phyloP scores from a whole-genome alignment of 371 early-diverging fungal genomes.

The Mortierella sp. region DNA sequence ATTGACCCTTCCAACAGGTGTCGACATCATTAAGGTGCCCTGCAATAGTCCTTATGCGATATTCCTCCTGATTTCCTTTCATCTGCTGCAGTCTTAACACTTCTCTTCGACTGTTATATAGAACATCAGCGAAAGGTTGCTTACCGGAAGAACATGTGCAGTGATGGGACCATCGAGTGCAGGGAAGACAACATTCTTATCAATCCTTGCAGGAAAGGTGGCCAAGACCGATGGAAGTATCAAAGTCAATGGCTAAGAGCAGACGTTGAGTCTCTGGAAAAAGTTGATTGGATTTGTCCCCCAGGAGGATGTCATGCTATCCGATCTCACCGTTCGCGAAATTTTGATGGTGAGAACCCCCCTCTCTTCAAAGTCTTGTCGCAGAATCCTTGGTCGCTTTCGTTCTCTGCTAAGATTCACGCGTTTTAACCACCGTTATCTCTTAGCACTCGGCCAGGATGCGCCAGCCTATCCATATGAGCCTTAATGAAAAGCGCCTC shows the following conservation, averaged over 20 bases:
- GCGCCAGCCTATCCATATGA: constrained; percentile 67
- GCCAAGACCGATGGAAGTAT: constrained; percentile 72
- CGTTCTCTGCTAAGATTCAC: no score
- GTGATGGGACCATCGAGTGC: constrained; percentile 73
- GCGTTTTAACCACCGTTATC: constrained; percentile 49
- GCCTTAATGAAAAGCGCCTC: constrained; percentile 58
- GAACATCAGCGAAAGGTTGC: constrained; percentile 65
- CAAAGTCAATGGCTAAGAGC: constrained; percentile 68
- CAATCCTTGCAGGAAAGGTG: constrained; percentile 66
- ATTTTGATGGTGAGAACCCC: constrained; percentile 49
- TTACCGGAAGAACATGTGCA: constrained; percentile 64
- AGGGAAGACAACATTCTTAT: constrained; percentile 75
- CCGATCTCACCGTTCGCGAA: constrained; percentile 70
- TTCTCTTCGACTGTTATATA: neutral
- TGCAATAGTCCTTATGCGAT: no score
- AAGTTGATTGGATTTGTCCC: constrained; percentile 76
- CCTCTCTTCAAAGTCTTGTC: neutral
- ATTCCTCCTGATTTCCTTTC: no score
- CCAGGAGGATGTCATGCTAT: constrained; percentile 76
- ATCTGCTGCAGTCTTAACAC: no score
- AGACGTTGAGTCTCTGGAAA: constrained; percentile 66
- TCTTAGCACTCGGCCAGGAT: constrained; percentile 71
- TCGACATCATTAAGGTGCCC: constrained; percentile 61
- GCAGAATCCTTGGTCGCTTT: no score
- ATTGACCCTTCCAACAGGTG: constrained; percentile 63